Evolutionary conservation across 2,329 filamentous ascomycete genomes (phyloP), one percentile per base, ranked within the genome.

Genomic region (Penicillium nordicum): DNA sequence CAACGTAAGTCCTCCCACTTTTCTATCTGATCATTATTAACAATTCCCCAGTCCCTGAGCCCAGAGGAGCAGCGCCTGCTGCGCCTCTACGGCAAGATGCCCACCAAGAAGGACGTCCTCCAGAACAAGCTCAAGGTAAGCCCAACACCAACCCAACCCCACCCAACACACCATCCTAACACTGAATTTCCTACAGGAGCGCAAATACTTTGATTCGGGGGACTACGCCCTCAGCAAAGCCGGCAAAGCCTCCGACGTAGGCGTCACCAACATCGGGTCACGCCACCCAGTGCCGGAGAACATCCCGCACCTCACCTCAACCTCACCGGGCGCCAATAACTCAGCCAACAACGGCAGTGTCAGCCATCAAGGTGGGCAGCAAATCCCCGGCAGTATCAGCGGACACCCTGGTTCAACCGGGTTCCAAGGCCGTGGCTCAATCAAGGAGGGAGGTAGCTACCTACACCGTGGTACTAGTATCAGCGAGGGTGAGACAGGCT

Each of bases 211-310:
- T 77, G 92, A 97, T 80, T 94, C 89, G 58, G 92, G 92, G 71
- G 92, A 97, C 80, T 97, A 96, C 71, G 92, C 92, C 71, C 89
- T 96, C 79, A 93, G 89, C 76, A 96, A 97, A 81, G 94, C 94
- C 58, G 94, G 94, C 77, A 97, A 97, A 80, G 92, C 91, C 74
- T 90, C 92, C 71, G 89, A 94, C 72, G 89, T 94, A 70, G 93
- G 95, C 72, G 90, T 96, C 58, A 96, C 93, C 72, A 88, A 88
- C 70, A 90, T 99, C 70, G 94, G 94, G 69, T 92, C 90, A 69
- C 88, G 96, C 78, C 94, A 99, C 76, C 94, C 94, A 53, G 88
- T 92, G 50, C 92, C 92, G 64, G 92, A 96, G 78, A 95, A 95
- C 76, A 96, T 97, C 76, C 92, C 92, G 30, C 92, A 96, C 79